Evolutionary conservation across 2,329 filamentous ascomycete genomes (phyloP), one percentile per base, ranked within the genome.

Genomic region (Zalaria sp.): DNA sequence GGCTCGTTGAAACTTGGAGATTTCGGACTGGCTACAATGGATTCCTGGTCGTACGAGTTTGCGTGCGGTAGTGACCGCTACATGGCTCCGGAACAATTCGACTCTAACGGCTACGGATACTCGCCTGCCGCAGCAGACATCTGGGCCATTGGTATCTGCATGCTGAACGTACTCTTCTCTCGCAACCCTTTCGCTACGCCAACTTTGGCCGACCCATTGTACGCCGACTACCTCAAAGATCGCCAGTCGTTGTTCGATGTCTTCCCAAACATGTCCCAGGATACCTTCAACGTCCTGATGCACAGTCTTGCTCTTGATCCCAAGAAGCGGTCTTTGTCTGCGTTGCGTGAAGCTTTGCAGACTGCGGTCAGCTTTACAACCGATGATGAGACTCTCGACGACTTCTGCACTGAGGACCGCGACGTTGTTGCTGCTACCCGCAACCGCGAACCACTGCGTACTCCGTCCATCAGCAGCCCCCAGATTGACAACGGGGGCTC

Each of bases 61-160:
- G 91, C 84, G 47, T 91, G 98, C 37, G 91, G 91, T 50, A 96
- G 91, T 59, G 91, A 98, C 59, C 86, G 91, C 43, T 98, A 98
- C 68, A 98, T 98, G 91, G 88, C 91, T 43, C 91, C 91, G 4
- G 91, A 98, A 65, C 91, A 98, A 63, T 96, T 91, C 55, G 89
- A 96, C 60, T 87, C 88, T 41, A 77, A 80, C 51, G 81, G 80
- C 47, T 57, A 55, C 43, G 91, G 91, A 45, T 98, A 98, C 66
- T 89, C 86, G 43, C 88, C 91, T 37, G 84, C 85, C 37, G 79
- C 91, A 65, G 91, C 91, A 40, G 91, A 98, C 60, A 79, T 95
- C 53, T 98, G 91, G 91, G 87, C 91, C 43, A 83, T 98, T 57
- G 91, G 91, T 48, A 89, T 98, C 63, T 95, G 91, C 62, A 69